These are phyloP conservation scores for Myxozyma vanderwaltii DNA, from an alignment of 805 yeast species.

Conservation along the genomic window DNA sequence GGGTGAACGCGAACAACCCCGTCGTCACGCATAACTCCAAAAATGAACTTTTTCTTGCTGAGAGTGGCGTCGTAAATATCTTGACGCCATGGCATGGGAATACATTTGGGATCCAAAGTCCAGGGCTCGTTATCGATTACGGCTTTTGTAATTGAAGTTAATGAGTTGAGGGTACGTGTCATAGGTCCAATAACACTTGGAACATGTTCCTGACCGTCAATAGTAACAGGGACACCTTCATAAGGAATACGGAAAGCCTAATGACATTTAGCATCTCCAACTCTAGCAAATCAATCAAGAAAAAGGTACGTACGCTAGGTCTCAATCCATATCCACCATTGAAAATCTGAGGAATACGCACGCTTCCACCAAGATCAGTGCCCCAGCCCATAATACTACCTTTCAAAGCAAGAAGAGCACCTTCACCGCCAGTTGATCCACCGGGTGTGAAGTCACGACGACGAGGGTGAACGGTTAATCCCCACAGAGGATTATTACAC, in stretches of 20 bases:
- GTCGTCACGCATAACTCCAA: constrained; percentile 54
- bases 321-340: constrained; percentile 53
- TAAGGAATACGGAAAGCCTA: constrained; percentile 36
- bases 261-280: too few relatives aligned
- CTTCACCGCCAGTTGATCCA: constrained; percentile 62
- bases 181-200: constrained; percentile 57
- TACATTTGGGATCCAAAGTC: constrained; percentile 52
- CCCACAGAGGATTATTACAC: constrained; percentile 49
- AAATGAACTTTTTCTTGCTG: constrained; percentile 42
- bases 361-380: constrained; percentile 57
- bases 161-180: constrained; percentile 45
- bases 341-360: constrained; percentile 53
- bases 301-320: constrained; percentile 19
- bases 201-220: constrained; percentile 56
- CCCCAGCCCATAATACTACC: constrained; percentile 58
- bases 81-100: constrained; percentile 56
- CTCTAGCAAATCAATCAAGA: not conserved
- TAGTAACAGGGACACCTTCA: constrained; percentile 45
- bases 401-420: constrained; percentile 49
- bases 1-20: constrained; percentile 55
- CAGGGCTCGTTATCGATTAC: constrained; percentile 51
- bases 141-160: constrained; percentile 46
- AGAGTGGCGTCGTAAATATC: constrained; percentile 34
- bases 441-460: constrained; percentile 52
- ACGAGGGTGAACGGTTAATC: constrained; percentile 51